These are phyloP conservation scores for Metschnikowia colocasiae DNA, from an alignment of 805 yeast genomes.

Conservation along the genomic window DNA sequence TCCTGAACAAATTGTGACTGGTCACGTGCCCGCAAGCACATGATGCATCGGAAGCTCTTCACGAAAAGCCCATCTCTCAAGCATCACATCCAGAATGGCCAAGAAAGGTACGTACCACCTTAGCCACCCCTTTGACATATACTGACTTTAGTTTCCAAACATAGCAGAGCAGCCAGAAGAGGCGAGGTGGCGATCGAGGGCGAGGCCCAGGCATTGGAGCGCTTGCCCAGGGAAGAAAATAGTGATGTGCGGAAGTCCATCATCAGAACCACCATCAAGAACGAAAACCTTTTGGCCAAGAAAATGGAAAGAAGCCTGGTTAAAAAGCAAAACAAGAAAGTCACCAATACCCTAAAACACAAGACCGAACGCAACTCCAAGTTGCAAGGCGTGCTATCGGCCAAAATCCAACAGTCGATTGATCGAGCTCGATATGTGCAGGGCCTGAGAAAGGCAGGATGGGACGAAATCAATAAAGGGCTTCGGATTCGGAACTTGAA, in stretches of 20 bases:
- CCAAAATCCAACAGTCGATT: slow-evolving; percentile 62
- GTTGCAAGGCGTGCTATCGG: slow-evolving; percentile 52
- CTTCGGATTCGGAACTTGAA: slow-evolving; percentile 30
- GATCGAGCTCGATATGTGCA: slow-evolving; percentile 61
- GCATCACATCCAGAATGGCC: slow-evolving; percentile 26
- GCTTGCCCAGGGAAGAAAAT: slow-evolving; percentile 56
- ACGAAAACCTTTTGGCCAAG: slow-evolving; percentile 56
- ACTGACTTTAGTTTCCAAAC: slow-evolving; percentile 51
- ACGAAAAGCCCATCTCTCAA: slow-evolving; percentile 5
- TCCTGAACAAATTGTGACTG: background rate
- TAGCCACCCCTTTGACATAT: background rate
- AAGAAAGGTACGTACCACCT: slow-evolving; percentile 33
- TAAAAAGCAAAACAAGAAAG: slow-evolving; percentile 30
- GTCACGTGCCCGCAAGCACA: background rate
- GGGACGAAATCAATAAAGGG: slow-evolving; percentile 63
- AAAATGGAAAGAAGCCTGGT: slow-evolving; percentile 45
- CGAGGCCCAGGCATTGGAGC: slow-evolving; percentile 46
- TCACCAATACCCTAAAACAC: slow-evolving; percentile 27
- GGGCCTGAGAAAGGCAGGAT: slow-evolving; percentile 60
- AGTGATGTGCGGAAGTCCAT: slow-evolving; percentile 60
- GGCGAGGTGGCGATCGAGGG: slow-evolving; percentile 47
- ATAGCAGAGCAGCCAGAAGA: slow-evolving; percentile 76
- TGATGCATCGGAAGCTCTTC: slow-evolving; percentile 3
- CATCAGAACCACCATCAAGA: slow-evolving; percentile 63
- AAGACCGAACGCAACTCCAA: slow-evolving; percentile 49